Evolutionary conservation across 495 filamentous ascomycete genomes (phyloP).

Genomic region (Filosporella fistucella): DNA sequence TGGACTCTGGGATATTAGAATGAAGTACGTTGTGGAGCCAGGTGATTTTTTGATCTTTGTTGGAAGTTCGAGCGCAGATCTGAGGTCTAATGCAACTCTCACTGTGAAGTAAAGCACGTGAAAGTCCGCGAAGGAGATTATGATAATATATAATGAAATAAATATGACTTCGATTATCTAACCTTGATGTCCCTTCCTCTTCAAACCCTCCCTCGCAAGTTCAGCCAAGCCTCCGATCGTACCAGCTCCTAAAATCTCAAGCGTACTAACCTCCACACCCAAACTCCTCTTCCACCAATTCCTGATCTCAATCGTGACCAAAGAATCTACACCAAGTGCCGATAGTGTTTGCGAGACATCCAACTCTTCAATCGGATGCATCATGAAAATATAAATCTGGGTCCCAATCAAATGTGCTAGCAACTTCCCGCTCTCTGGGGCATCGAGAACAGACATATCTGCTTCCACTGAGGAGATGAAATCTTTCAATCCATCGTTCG

Average conservation of each 20-base stretch:
- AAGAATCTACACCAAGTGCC: constrained; percentile 46
- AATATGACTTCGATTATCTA: too few species aligned
- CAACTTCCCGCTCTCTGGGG: constrained; percentile 1
- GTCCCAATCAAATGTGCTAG: constrained; percentile 27
- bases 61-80: constrained; percentile 52
- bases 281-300: constrained; percentile 42
- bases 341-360: constrained; percentile 30
- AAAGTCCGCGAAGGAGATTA: too few species aligned
- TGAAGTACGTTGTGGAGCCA: constrained; percentile 66
- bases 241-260: constrained; percentile 23
- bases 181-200: too few species aligned
- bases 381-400: constrained; percentile 32
- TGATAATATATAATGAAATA: too few species aligned
- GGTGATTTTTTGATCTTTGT: constrained; percentile 57
- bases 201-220: constrained; percentile 1
- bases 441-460: constrained; percentile 18
- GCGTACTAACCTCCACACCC: constrained; percentile 39
- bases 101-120: constrained; percentile 37
- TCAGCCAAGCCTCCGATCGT: constrained; percentile 22
- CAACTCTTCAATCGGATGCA: constrained; percentile 36
- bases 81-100: constrained; percentile 50
- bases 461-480: constrained; percentile 14
- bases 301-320: constrained; percentile 54
- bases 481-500: constrained; percentile 18
- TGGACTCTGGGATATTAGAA: constrained; percentile 55